phyloP scores from a whole-genome alignment of 1,284 basidiomycete species.

The Tetrapyrgos nigripes region DNA sequence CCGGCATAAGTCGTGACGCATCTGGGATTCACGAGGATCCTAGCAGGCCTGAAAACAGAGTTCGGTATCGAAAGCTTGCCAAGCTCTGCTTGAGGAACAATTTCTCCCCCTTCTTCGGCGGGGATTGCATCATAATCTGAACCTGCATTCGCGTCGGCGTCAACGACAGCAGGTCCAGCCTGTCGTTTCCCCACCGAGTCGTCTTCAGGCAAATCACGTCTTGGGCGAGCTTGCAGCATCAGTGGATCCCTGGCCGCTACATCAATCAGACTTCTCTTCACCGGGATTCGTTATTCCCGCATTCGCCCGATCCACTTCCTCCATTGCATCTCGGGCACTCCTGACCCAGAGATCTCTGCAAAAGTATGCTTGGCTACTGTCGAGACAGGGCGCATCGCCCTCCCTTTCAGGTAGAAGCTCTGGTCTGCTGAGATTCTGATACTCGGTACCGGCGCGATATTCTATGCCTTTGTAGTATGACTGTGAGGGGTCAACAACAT shows the following conservation, averaged over 20 bases:
- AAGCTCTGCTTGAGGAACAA: constrained; percentile 44
- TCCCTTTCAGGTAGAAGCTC: constrained; percentile 64
- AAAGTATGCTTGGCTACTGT: constrained; percentile 95
- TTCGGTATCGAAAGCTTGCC: constrained; percentile 80
- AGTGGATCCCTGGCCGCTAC: constrained; percentile 41
- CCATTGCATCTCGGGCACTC: constrained; percentile 78
- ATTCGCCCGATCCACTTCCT: constrained; percentile 51
- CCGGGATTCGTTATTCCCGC: constrained; percentile 22
- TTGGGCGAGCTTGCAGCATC: constrained; percentile 31
- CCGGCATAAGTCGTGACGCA: constrained; percentile 97
- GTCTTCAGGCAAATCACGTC: constrained; percentile 33
- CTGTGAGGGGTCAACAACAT: constrained; percentile 92
- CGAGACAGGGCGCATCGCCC: constrained; percentile 86
- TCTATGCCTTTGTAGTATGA: constrained; percentile 89
- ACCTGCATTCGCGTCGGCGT: constrained; percentile 81
- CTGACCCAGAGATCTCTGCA: constrained; percentile 92
- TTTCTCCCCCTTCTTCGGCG: constrained; percentile 59
- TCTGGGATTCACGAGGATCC: constrained; percentile 92
- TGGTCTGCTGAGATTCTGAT: constrained; percentile 76
- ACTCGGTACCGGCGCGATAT: constrained; percentile 82
- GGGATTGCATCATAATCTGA: constrained; percentile 92
- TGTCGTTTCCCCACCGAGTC: constrained; percentile 37
- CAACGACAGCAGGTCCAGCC: constrained; percentile 41
- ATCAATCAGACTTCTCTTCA: constrained; percentile 33
- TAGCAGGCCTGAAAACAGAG: constrained; percentile 82